Percentiles rank a stretch among this genome's conserved stretches.
These are phyloP conservation scores for Talaromyces adpressus DNA, from an alignment of 495 filamentous ascomycete genomes.

Conservation along the genomic window DNA sequence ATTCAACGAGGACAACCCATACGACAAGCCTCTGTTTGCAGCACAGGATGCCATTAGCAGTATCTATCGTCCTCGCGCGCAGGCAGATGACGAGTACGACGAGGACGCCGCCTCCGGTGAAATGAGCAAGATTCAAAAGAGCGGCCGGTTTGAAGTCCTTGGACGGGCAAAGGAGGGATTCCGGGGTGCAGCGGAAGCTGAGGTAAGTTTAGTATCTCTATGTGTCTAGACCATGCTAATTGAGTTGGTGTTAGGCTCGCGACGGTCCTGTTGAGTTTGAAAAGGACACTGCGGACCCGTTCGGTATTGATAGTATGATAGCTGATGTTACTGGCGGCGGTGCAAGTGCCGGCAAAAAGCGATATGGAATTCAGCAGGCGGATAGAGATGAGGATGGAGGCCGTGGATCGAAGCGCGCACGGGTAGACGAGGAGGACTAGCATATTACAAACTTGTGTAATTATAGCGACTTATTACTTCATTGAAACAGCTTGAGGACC, in stretches of 20 bases:
- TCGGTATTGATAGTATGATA: conserved; percentile 90
- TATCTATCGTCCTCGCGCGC: conserved; percentile 80
- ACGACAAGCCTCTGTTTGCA: conserved; percentile 95
- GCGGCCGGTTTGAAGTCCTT: conserved; percentile 75
- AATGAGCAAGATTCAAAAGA: conserved; percentile 80
- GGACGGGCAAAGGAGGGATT: conserved; percentile 83
- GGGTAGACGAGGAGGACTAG: conserved; percentile 66
- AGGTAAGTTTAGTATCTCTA: conserved; percentile 45
- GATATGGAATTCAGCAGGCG: conserved; percentile 77
- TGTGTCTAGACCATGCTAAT: conserved; percentile 10
- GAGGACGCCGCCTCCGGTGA: conserved; percentile 75
- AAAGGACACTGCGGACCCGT: conserved; percentile 82
- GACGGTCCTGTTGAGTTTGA: conserved; percentile 98
- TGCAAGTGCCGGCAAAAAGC: conserved; percentile 51
- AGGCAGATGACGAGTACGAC: conserved; percentile 63
- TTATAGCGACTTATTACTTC: not conserved
- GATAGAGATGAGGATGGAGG: conserved; percentile 35
- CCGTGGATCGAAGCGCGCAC: conserved; percentile 65
- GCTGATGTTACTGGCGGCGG: conserved; percentile 58
- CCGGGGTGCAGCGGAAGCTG: conserved; percentile 79
- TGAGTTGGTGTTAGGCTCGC: conserved; percentile 46
- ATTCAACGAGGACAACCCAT: conserved; percentile 96
- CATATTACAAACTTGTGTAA: not conserved
- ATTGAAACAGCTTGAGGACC: not conserved
- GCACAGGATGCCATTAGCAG: conserved; percentile 92